A percentile compares a stretch with the other conserved stretches of the same genome.
phyloP scores from a whole-genome alignment of 2,329 filamentous ascomycete species.

The Claviceps sorghi region DNA sequence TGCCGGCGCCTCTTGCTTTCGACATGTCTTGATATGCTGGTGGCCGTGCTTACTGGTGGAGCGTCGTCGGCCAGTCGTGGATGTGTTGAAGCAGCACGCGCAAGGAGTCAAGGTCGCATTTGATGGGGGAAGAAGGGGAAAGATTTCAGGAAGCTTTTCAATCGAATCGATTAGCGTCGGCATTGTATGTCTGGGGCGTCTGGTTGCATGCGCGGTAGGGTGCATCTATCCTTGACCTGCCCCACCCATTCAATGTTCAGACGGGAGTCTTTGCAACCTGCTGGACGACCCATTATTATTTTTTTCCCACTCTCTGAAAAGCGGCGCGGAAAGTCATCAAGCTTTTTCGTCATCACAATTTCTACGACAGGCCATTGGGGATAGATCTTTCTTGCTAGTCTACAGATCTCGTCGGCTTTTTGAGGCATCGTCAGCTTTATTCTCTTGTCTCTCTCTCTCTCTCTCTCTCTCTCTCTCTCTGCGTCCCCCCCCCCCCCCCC shows the following conservation, averaged over 20 bases:
- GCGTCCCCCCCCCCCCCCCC: no score
- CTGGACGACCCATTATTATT: conserved; percentile 1
- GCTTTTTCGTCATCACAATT: not conserved
- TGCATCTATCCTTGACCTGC: not conserved
- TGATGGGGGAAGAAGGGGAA: not conserved
- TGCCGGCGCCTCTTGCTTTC: conserved; percentile 27
- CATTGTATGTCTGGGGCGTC: not conserved
- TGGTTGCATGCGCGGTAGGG: not conserved
- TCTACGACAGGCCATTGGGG: not conserved
- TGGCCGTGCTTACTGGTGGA: conserved; percentile 6
- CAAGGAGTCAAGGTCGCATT: not conserved
- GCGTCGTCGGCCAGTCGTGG: not conserved
- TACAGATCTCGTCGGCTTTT: not conserved
- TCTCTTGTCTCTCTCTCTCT: no score
- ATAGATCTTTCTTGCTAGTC: not conserved
- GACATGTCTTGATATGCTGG: conserved; percentile 30
- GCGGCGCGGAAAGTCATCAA: not conserved
- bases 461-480: not conserved
- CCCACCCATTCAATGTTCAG: not conserved
- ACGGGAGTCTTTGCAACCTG: not conserved
- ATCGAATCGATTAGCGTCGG: no score
- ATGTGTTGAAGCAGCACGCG: not conserved
- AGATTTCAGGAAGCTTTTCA: not conserved
- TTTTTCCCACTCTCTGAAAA: not conserved
- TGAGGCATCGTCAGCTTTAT: not conserved